Evolutionary conservation across 805 yeast genomes (phyloP).

Genomic region (Wickerhamomyces strasburgensis): DNA sequence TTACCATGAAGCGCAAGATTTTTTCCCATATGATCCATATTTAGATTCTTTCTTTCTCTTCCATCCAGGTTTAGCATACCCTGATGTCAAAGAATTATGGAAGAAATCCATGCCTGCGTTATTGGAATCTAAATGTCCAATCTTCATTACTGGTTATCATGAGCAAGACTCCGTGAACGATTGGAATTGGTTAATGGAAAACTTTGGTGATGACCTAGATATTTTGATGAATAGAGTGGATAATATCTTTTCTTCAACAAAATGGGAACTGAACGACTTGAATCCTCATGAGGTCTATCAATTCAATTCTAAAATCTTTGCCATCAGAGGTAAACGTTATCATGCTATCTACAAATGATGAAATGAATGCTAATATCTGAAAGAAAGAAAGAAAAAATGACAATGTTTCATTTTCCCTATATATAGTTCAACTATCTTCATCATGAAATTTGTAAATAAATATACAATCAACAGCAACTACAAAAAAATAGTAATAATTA

Average conservation of each 20-base stretch:
- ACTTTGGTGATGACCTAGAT: slow-evolving; percentile 74
- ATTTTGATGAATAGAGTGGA: slow-evolving; percentile 67
- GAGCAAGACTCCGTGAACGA: slow-evolving; percentile 67
- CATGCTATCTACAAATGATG: slow-evolving; percentile 56
- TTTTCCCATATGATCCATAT: slow-evolving; percentile 97
- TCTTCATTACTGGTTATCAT: slow-evolving; percentile 88
- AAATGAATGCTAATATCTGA: too few species aligned
- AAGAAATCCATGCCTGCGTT: slow-evolving; percentile 78
- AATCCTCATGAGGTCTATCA: slow-evolving; percentile 93
- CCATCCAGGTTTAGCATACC: slow-evolving; percentile 92
- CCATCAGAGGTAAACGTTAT: slow-evolving; percentile 93
- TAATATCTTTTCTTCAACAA: slow-evolving; percentile 78
- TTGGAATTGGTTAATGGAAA: slow-evolving; percentile 59
- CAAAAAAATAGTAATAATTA: neutral
- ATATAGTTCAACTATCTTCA: too few species aligned
- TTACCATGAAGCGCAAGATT: slow-evolving; percentile 85
- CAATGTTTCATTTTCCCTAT: neutral
- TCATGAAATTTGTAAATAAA: neutral
- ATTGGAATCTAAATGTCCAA: slow-evolving; percentile 88
- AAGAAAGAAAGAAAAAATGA: too few species aligned
- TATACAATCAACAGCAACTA: neutral
- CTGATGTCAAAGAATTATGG: slow-evolving; percentile 79
- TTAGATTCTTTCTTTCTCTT: slow-evolving; percentile 87
- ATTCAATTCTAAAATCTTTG: slow-evolving; percentile 85
- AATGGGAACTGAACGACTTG: slow-evolving; percentile 90